Conservation (phyloP, 176 grass and related monocot genomes). For the sorghum (Sorghum bicolor) region Sorghum_bicolor_NCBIv3 NC_012872.2:9042001-9042500, state of each 20-base stretch:
- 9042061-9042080: background rate
- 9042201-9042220: constrained; percentile 47
- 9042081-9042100: background rate
- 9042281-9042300: background rate
- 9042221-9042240: background rate
- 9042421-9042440: background rate
- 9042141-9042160: constrained; percentile 81
- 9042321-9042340: background rate
- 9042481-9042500: too few relatives aligned
- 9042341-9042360: background rate
- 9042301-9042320: background rate
- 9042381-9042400: background rate
- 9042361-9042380: background rate
- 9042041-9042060: background rate
- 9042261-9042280: background rate
- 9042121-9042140: constrained; percentile 89
- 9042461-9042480: too few relatives aligned
- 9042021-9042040: constrained; percentile 37
- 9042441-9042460: background rate
- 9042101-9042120: constrained; percentile 31
- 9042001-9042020: constrained; percentile 52
- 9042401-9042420: background rate
- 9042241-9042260: constrained; percentile 20
- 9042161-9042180: constrained; percentile 87
- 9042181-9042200: constrained; percentile 96